These are phyloP conservation scores for Parmelia sp. DNA, from an alignment of 495 filamentous ascomycete species.

Conservation along the genomic window DNA sequence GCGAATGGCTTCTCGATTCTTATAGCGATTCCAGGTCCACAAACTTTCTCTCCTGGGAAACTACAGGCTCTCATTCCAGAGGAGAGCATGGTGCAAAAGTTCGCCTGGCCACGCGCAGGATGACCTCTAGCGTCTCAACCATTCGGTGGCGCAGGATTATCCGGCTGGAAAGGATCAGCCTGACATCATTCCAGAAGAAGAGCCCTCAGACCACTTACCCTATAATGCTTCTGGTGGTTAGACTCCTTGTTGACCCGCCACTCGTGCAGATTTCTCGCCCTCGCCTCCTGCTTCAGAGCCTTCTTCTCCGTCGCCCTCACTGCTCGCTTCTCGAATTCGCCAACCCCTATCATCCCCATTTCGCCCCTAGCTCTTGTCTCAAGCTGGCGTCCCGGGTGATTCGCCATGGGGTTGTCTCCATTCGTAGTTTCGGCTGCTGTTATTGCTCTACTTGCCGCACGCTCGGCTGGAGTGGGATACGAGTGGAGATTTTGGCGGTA, in stretches of 20 bases:
- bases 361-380: conserved; percentile 51
- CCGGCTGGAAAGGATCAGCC: background rate
- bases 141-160: background rate
- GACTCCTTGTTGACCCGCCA: conserved; percentile 55
- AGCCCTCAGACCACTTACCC: conserved; percentile 28
- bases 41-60: background rate
- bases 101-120: background rate
- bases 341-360: conserved; percentile 66
- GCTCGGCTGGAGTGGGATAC: conserved; percentile 65
- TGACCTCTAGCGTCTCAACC: background rate
- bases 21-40: background rate
- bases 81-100: background rate
- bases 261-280: conserved; percentile 50
- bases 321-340: conserved; percentile 58
- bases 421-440: conserved; percentile 28
- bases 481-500: conserved; percentile 87
- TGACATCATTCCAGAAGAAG: background rate
- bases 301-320: conserved; percentile 56
- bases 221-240: conserved; percentile 72
- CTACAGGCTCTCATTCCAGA: background rate
- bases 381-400: background rate
- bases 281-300: conserved; percentile 53
- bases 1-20: background rate
- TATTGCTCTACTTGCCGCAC: conserved; percentile 40
- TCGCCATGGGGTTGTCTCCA: background rate